These are phyloP conservation scores for Penicillium coprophilum DNA, from an alignment of 495 filamentous ascomycete genomes.

Conservation along the genomic window DNA sequence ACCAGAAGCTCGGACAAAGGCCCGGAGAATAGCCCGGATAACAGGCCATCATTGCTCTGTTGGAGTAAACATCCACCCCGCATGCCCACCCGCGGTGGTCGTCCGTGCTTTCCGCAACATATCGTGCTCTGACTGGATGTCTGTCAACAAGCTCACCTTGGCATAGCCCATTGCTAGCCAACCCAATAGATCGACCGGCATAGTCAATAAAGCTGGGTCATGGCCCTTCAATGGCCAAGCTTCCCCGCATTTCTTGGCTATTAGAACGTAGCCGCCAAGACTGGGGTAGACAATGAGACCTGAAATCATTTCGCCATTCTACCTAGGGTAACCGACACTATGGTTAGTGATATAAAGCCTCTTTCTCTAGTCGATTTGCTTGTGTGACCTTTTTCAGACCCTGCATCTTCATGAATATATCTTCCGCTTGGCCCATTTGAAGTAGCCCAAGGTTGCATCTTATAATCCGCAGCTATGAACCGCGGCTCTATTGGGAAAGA, in stretches of 20 bases:
- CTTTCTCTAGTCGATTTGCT: not conserved
- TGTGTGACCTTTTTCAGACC: not conserved
- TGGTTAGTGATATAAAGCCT: not conserved
- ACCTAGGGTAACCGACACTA: not conserved
- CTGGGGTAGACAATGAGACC: not conserved
- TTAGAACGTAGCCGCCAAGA: not conserved
- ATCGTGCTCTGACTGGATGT: not conserved
- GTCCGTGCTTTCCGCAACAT: not conserved
- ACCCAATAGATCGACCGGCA: not conserved
- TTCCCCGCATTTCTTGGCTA: not conserved
- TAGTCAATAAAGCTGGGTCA: not conserved
- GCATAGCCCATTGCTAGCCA: not conserved
- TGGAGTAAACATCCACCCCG: not conserved
- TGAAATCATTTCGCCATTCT: not conserved
- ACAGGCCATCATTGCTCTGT: not conserved
- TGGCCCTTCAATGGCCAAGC: not conserved
- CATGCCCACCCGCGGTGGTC: not conserved
- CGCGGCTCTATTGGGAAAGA: constrained; percentile 10
- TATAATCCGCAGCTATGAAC: constrained; percentile 7
- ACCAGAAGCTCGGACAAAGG: not conserved
- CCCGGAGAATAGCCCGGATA: not conserved
- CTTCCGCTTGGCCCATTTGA: not conserved
- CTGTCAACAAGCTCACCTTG: constrained; percentile 4
- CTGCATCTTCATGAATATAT: not conserved
- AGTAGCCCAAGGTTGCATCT: not conserved